phyloP scores from a whole-genome alignment of 2,329 filamentous ascomycete species.

The Periglandula ipomoeae region DNA sequence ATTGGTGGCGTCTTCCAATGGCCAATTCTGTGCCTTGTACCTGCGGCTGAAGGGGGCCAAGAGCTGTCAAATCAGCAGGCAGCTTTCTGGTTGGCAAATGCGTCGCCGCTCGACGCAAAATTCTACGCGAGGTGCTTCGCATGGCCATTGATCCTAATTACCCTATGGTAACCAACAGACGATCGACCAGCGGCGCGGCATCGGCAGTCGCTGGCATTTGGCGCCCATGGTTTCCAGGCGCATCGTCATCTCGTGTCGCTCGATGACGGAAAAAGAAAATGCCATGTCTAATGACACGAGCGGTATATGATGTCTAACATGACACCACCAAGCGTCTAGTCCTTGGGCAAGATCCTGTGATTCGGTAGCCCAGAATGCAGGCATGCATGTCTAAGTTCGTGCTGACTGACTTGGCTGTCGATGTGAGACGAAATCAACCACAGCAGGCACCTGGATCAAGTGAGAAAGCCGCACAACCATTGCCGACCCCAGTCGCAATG shows the following conservation, averaged over 20 bases:
- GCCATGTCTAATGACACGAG: background rate
- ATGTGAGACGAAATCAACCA: background rate
- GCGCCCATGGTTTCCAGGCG: no score
- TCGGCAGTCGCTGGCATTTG: no score
- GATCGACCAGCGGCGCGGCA: background rate
- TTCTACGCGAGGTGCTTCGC: no score
- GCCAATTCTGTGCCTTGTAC: background rate
- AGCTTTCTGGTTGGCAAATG: no score
- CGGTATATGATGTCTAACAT: background rate
- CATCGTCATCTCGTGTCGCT: no score
- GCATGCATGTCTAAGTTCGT: background rate
- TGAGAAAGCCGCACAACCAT: background rate
- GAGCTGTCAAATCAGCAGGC: background rate
- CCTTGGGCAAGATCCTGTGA: no score
- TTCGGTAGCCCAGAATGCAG: background rate
- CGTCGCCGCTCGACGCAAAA: no score
- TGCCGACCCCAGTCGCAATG: background rate
- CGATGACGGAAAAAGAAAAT: background rate
- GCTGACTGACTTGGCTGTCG: no score
- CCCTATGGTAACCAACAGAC: no score
- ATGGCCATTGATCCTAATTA: no score
- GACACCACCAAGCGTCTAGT: background rate
- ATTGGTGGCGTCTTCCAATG: background rate
- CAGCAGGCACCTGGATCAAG: background rate
- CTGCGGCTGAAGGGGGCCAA: background rate